These are phyloP conservation scores for Talaromyces sp. DNA, from an alignment of 2,329 filamentous ascomycete species.

Conservation along the genomic window DNA sequence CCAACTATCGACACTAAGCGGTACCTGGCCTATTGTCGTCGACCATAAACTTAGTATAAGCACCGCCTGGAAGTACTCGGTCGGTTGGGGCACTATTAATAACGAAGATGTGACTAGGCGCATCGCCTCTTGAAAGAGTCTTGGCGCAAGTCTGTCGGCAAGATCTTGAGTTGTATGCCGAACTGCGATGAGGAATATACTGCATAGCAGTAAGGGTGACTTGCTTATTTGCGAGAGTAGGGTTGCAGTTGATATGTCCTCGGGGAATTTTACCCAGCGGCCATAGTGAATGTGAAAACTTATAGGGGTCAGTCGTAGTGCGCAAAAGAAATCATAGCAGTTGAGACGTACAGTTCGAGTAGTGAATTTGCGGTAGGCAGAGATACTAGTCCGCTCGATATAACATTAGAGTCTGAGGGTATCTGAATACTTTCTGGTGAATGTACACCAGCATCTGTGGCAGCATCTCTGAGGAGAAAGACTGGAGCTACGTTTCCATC, in stretches of 20 bases:
- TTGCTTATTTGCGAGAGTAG: constrained; percentile 33
- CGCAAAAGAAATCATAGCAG: too few relatives aligned
- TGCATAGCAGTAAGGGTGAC: constrained; percentile 39
- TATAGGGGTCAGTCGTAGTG: background rate
- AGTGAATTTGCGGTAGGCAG: constrained; percentile 12
- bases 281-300: constrained; percentile 42
- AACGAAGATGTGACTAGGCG: constrained; percentile 25
- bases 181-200: constrained; percentile 42
- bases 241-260: constrained; percentile 23
- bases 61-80: constrained; percentile 45
- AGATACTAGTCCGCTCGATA: constrained; percentile 11
- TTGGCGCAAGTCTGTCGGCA: constrained; percentile 36
- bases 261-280: constrained; percentile 41
- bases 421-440: constrained; percentile 13
- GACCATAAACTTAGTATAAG: constrained; percentile 47
- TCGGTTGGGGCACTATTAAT: constrained; percentile 37
- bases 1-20: constrained; percentile 47
- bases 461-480: constrained; percentile 31
- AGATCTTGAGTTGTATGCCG: constrained; percentile 40
- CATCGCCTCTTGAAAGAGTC: constrained; percentile 35
- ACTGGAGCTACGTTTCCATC: constrained; percentile 27
- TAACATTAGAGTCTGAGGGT: background rate
- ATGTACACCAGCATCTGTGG: constrained; percentile 26
- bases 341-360: constrained; percentile 3
- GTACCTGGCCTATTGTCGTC: constrained; percentile 45